Evolutionary conservation across 192 early-diverging fungal genomes (phyloP).

Genomic region (Piromyces sp.): DNA sequence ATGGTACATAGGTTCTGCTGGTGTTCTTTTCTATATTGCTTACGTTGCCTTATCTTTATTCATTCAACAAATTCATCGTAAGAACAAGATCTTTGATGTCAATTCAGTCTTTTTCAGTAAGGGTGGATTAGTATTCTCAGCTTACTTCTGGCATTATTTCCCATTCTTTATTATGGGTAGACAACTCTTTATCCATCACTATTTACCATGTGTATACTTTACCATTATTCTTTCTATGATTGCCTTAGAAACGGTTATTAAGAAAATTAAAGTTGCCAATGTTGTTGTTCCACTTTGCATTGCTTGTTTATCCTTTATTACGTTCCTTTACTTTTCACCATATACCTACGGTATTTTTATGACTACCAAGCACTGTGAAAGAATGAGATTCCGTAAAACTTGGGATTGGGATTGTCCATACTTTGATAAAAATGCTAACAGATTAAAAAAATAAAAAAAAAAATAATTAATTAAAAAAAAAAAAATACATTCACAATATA

Average conservation of each 20-base stretch:
- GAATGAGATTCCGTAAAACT: constrained; percentile 52
- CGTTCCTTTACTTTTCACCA: constrained; percentile 50
- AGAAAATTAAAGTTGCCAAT: neutral
- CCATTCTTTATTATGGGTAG: constrained; percentile 83
- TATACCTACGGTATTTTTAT: constrained; percentile 68
- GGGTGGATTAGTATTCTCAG: constrained; percentile 65
- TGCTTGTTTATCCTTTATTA: neutral
- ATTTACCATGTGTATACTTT: constrained; percentile 80
- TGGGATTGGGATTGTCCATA: constrained; percentile 68
- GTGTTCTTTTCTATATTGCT: constrained; percentile 9
- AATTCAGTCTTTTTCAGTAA: constrained; percentile 9
- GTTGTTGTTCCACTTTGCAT: neutral
- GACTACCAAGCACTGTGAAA: constrained; percentile 54
- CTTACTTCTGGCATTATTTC: constrained; percentile 67
- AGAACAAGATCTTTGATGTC: constrained; percentile 22
- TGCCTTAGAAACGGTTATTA: neutral
- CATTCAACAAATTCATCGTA: constrained; percentile 54
- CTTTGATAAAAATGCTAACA: neutral
- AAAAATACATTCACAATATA: too few relatives aligned
- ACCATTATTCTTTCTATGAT: constrained; percentile 28
- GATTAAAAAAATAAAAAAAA: neutral
- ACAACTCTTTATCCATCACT: constrained; percentile 86
- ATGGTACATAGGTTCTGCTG: constrained; percentile 13
- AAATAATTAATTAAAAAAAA: neutral
- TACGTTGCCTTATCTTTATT: constrained; percentile 26